Percentiles rank a stretch among this genome's conserved stretches.
Conservation (phyloP, 306 rosid species). For the Quercus bicolor region DNA sequence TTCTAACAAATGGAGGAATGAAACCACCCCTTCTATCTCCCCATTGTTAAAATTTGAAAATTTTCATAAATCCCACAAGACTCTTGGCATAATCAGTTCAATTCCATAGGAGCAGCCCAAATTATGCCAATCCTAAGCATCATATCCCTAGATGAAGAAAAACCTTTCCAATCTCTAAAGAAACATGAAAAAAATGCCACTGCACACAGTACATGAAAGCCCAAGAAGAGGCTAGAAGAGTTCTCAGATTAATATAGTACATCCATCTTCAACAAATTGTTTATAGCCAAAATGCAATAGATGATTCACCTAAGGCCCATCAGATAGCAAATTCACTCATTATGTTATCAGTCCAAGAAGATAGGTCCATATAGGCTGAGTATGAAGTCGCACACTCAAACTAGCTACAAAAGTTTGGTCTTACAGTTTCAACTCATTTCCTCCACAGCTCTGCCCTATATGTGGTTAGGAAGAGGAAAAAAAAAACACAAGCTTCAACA, state of each 20-base stretch:
- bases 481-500: neutral
- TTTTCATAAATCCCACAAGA: too few relatives aligned
- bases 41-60: too few relatives aligned
- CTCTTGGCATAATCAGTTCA: neutral
- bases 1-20: too few relatives aligned
- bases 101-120: neutral
- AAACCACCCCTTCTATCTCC: too few relatives aligned
- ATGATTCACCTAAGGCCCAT: neutral
- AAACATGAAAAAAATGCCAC: neutral
- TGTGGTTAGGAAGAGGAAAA: too few relatives aligned
- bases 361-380: neutral
- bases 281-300: neutral
- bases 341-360: neutral
- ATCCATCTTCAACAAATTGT: neutral
- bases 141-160: neutral
- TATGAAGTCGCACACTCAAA: neutral
- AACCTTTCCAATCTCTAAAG: neutral
- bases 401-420: neutral
- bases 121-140: neutral
- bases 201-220: neutral
- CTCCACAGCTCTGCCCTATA: neutral
- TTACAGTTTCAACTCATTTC: neutral
- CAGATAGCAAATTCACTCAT: neutral
- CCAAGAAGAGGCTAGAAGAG: neutral
- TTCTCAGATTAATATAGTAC: neutral